Evolutionary conservation across 208 protist species (phyloP), one percentile per base, ranked within the genome.

Genomic region (Leishmania tarentolae): DNA sequence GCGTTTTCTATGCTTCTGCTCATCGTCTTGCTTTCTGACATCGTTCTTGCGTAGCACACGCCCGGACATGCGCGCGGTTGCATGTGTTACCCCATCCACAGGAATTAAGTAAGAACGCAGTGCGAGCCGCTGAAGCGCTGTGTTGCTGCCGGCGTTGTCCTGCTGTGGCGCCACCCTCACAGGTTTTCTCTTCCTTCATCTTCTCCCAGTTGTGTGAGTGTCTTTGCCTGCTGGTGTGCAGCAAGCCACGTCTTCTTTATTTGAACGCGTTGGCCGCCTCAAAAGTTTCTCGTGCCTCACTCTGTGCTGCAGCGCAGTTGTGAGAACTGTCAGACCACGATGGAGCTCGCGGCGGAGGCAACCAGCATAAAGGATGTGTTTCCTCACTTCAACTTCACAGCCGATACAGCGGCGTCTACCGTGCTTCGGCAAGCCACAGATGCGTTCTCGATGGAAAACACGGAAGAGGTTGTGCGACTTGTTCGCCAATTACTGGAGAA

Each of bases 371-470:
- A 21, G 8, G 35, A 56, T 24, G 72, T 13, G 50, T 53, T 76
- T 61, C 8, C 31, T 44, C 13, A 59, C 17, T 44, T 59, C 70
- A 35, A 42, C 81, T 47, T 57, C 56, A 24, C 15, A 28, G 69
- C 57, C 35, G 76, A 85, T 35, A 47, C 77, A 4, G 76, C 44
- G 7, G 82, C 82, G 5, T 79, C 82, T 44, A 28, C 52, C 35
- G 82, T 77, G 31, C 63, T 85, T 56, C 77, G 72, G 0, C 52
- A 8, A 9, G 76, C 82, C 52, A 85, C 82, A 42, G 56, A 74
- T 44, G 19, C 65, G 28, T 87, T 87, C 57, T 83, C 83, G 1
- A 79, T 83, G 75, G 70, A 79, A 35, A 80, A 81, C 68, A 83
- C 75, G 19, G 75, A 77, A 6, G 75, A 80, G 31, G 83, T 87